Conservation (phyloP, 169 alveolate genomes). For the Plasmodium vivax region DNA sequence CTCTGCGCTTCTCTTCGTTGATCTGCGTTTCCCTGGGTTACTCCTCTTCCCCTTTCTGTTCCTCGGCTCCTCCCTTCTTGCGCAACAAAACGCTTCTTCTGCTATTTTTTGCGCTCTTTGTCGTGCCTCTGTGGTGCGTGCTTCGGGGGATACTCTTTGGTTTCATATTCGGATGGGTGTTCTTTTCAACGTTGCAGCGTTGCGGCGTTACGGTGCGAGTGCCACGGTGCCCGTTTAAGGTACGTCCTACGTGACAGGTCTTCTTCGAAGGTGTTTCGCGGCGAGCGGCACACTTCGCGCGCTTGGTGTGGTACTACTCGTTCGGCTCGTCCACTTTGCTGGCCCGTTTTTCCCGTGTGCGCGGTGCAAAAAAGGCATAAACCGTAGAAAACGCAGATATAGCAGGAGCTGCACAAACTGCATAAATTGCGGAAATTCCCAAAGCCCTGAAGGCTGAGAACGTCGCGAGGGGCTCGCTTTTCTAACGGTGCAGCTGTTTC, state of each 20-base stretch:
- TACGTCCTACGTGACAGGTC: neutral
- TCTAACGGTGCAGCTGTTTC: neutral
- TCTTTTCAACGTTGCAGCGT: neutral
- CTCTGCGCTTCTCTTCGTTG: no score
- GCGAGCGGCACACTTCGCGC: neutral
- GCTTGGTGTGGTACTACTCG: neutral
- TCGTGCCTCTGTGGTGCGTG: neutral
- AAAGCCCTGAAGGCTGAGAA: neutral
- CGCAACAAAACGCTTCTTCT: neutral
- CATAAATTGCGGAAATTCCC: neutral
- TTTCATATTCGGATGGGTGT: neutral
- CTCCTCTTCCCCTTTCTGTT: neutral
- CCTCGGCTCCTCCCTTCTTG: neutral
- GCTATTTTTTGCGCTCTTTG: neutral
- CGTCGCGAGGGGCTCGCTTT: neutral
- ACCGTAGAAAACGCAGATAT: neutral
- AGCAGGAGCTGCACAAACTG: neutral
- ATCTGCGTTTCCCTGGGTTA: neutral
- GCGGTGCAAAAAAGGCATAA: neutral
- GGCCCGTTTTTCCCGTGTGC: neutral
- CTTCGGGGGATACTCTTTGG: neutral
- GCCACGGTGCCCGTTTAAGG: neutral
- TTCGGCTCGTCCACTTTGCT: neutral
- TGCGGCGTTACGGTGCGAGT: neutral
- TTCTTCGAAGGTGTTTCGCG: neutral